phyloP scores from a whole-genome alignment of 1,139 yeast genomes.

The Zygosaccharomyces sapae region DNA sequence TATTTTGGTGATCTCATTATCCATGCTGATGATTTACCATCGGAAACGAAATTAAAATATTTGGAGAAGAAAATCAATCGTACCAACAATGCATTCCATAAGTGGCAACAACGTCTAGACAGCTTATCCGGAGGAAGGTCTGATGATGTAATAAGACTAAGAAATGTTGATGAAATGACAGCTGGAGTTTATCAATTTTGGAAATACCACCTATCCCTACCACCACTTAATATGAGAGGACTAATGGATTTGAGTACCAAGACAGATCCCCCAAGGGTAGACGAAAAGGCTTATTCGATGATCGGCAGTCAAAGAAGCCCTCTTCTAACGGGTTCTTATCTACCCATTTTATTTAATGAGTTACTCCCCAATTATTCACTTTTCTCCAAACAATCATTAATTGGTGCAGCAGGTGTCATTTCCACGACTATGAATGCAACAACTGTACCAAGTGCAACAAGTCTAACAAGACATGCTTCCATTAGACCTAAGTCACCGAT shows the following conservation, averaged over 20 bases:
- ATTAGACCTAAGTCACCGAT: slow-evolving; percentile 24
- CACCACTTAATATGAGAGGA: slow-evolving; percentile 23
- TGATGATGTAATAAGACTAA: neutral
- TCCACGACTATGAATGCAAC: slow-evolving; percentile 10
- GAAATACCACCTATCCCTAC: slow-evolving; percentile 29
- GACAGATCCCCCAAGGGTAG: slow-evolving; percentile 30
- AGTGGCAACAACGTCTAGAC: slow-evolving; percentile 56
- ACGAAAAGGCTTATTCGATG: slow-evolving; percentile 24
- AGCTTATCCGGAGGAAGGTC: slow-evolving; percentile 5
- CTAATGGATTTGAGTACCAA: slow-evolving; percentile 32
- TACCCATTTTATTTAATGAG: slow-evolving; percentile 60
- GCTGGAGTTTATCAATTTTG: slow-evolving; percentile 28
- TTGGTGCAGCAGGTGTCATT: slow-evolving; percentile 47
- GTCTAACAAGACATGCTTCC: slow-evolving; percentile 7
- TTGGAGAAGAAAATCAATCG: slow-evolving; percentile 65
- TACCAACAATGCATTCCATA: slow-evolving; percentile 66
- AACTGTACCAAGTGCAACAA: slow-evolving; percentile 3
- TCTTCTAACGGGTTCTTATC: slow-evolving; percentile 52
- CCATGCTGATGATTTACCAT: slow-evolving; percentile 31
- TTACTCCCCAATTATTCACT: slow-evolving; percentile 50
- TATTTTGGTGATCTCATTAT: slow-evolving; percentile 76
- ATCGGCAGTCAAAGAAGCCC: slow-evolving; percentile 31
- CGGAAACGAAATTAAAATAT: slow-evolving; percentile 41
- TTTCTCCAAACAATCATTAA: slow-evolving; percentile 48
- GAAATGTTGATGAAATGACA: slow-evolving; percentile 9